Evolutionary conservation across 441 rosid genomes (phyloP), one percentile per base, ranked within the genome.

Genomic region (Mallotus repandus): DNA sequence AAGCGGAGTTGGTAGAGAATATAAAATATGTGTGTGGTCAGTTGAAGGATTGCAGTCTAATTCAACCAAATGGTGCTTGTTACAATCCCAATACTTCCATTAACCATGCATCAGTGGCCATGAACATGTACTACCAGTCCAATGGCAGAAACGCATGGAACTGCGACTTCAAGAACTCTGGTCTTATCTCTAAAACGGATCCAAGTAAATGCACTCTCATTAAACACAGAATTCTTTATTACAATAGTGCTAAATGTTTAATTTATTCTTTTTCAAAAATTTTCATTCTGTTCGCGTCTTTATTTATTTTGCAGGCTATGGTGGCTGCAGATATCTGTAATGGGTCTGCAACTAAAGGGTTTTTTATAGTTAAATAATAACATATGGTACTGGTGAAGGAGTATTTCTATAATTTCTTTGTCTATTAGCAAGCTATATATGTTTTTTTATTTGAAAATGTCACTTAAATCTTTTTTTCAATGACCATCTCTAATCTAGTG

Each of bases 71-170:
- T 35, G 79, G 88, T 2, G 46, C 72, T 29, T 85, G 88, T 78
- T 81, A 57, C 67, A 16, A 32, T 55, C 86, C 86, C 7, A 50
- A 71, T 59, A 75, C 77, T 66, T 48, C 19, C 45, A 63, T 74
- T 32, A 85, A 81, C 77, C 86, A 77, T 69, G 81, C 89, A 13
- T 82, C 88, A 2, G 71, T 81, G 3, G 79, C 71, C 62, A 85
- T 81, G 86, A 85, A 85, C 67, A 71, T 77, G 18, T 85, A 81
- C 72, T 85, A 85, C 78, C 79, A 79, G 56, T 21, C 67, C 32
- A 64, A 41, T 43, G 77, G 80, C 55, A 77, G 76, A 66, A 71
- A 73, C 60, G 4, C 29, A 5, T 74, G 78, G 76, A 73, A 64
- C 67, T 82, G 88, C 38, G 73, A 82, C 65, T 86, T 82, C 72